Evolutionary conservation across 768 basidiomycete genomes (phyloP).

Genomic region (Mrakia gelida): DNA sequence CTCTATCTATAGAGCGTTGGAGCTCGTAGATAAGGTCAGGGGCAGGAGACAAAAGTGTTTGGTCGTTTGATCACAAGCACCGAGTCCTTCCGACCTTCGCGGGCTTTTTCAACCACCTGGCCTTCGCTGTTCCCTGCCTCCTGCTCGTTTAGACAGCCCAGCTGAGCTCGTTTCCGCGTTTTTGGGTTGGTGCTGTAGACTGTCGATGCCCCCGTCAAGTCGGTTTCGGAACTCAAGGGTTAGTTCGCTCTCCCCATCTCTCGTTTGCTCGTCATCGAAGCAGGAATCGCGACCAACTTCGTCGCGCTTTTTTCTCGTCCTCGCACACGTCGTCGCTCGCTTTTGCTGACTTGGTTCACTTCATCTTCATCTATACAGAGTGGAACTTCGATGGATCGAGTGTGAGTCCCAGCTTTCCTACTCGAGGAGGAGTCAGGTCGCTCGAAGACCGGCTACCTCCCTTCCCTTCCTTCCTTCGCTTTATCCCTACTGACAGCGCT

Average conservation of each 20-base stretch:
- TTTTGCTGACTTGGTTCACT: not conserved
- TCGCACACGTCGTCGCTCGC: not conserved
- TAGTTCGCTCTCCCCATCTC: not conserved
- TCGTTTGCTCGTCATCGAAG: slow-evolving; percentile 11
- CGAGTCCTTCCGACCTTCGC: not conserved
- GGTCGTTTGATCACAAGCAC: not conserved
- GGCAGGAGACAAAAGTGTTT: too few species aligned
- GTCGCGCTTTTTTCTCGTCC: not conserved
- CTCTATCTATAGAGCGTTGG: not conserved
- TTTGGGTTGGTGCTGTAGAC: not conserved
- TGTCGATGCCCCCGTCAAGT: slow-evolving; percentile 27
- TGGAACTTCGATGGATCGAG: slow-evolving; percentile 31
- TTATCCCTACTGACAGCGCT: not conserved
- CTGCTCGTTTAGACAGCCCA: too few species aligned
- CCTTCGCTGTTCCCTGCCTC: too few species aligned
- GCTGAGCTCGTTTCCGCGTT: too few species aligned
- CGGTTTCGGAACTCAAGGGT: slow-evolving; percentile 32
- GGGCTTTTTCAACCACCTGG: not conserved
- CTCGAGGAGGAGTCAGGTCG: not conserved
- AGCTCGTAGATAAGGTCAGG: not conserved
- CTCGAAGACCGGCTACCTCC: not conserved
- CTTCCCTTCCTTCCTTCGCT: not conserved
- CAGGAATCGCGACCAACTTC: not conserved
- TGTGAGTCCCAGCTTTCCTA: not conserved
- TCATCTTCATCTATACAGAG: slow-evolving; percentile 7